Percentiles rank a stretch among this genome's conserved stretches.
These are phyloP conservation scores for Penicillium psychrosexuale DNA, from an alignment of 2,329 filamentous ascomycete genomes.

Conservation along the genomic window DNA sequence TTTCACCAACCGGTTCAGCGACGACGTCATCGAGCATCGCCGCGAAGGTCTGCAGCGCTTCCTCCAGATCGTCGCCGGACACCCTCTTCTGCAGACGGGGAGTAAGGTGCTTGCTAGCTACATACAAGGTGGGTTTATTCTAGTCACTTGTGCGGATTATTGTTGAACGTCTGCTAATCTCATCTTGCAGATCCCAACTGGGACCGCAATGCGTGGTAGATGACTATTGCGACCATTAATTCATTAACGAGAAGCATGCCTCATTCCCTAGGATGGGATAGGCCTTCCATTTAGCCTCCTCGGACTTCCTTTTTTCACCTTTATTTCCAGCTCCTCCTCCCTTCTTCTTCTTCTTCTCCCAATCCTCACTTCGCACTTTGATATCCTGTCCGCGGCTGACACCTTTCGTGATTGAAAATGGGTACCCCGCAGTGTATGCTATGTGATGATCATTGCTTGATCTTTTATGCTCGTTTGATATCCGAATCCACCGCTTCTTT, in stretches of 20 bases:
- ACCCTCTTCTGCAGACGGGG: constrained; percentile 93
- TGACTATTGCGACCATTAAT: neutral
- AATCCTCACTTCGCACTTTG: neutral
- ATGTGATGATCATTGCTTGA: constrained; percentile 11
- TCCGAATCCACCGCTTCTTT: constrained; percentile 6
- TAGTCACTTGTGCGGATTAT: neutral
- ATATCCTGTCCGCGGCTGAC: constrained; percentile 5
- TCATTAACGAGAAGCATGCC: constrained; percentile 2
- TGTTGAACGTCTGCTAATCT: constrained; percentile 12
- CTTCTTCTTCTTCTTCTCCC: neutral
- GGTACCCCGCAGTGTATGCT: constrained; percentile 17
- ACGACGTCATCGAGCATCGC: constrained; percentile 95
- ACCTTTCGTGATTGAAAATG: constrained; percentile 4
- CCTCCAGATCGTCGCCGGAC: constrained; percentile 93
- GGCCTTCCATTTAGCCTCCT: neutral
- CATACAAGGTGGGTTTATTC: constrained; percentile 71
- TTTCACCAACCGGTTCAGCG: constrained; percentile 95
- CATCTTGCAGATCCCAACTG: constrained; percentile 55
- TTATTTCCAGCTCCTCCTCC: neutral
- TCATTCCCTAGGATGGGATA: neutral
- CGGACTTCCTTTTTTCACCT: neutral
- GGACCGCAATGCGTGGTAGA: constrained; percentile 83
- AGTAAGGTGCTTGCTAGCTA: constrained; percentile 95
- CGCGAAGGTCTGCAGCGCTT: constrained; percentile 91
- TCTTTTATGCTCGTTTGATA: constrained; percentile 14